phyloP scores from a whole-genome alignment of 495 filamentous ascomycete species.

The Ascodesmis nigricans region DNA sequence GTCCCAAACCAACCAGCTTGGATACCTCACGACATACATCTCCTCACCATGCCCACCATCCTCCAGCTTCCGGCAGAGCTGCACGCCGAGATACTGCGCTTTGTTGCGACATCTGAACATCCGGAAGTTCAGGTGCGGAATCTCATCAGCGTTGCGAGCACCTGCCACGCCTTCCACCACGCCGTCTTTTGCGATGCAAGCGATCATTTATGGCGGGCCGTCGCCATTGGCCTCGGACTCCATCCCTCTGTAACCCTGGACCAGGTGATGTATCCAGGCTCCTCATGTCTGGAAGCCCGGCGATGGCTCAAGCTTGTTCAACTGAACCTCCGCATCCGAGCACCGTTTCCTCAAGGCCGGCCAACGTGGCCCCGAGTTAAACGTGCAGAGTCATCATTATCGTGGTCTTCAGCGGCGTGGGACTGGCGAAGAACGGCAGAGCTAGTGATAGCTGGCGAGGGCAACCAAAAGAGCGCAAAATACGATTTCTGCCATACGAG shows the following conservation, averaged over 20 bases:
- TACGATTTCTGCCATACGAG: constrained; percentile 13
- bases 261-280: constrained; percentile 16
- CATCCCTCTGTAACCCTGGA: constrained; percentile 16
- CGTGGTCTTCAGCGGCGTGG: no score
- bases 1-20: no score
- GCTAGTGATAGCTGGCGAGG: constrained; percentile 15
- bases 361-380: constrained; percentile 7
- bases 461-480: constrained; percentile 6
- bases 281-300: constrained; percentile 12
- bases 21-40: no score
- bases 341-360: constrained; percentile 11
- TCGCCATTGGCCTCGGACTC: constrained; percentile 14
- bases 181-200: constrained; percentile 20
- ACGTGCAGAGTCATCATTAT: no score
- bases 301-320: constrained; percentile 19
- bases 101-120: constrained; percentile 6
- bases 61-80: constrained; percentile 18
- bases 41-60: constrained; percentile 1
- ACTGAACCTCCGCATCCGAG: constrained; percentile 15
- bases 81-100: constrained; percentile 17
- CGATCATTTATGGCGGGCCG: constrained; percentile 16
- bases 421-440: constrained; percentile 17
- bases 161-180: constrained; percentile 17
- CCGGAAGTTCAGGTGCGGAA: constrained; percentile 11
- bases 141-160: constrained; percentile 15